Evolutionary conservation across 495 filamentous ascomycete species (phyloP), one percentile per base, ranked within the genome.

Genomic region (Acidiella bohemica): DNA sequence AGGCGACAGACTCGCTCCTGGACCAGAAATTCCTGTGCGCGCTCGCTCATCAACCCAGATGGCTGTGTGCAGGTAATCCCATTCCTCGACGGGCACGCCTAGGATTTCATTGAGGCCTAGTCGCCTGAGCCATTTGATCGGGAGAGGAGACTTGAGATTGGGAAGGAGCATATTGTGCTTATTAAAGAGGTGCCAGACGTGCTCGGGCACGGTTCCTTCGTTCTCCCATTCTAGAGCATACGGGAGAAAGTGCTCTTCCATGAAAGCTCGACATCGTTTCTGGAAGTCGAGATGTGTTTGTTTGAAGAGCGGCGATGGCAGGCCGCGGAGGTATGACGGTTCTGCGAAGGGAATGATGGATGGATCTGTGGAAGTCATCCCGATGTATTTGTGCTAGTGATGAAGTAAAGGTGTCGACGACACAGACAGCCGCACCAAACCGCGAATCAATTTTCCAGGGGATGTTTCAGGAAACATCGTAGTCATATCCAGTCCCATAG

Each of bases 331-430:
- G 59, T 75, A 84, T 0, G 80, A 74, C 1, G 80, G 80, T 39
- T 84, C 79, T 2, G 76, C 75, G 65, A 85, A 84, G 32, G 80
- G 80, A 39, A 82, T 55, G 2, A n/a, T n/a, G n/a, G n/a, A n/a
- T n/a, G n/a, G n/a, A n/a, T n/a, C n/a, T n/a, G n/a, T n/a, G n/a
- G n/a, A n/a, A n/a, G n/a, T n/a, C n/a, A n/a, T n/a, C n/a, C n/a
- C n/a, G n/a, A n/a, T n/a, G n/a, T n/a, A n/a, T n/a, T n/a, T n/a
- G n/a, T n/a, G n/a, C n/a, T n/a, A n/a, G n/a, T n/a, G n/a, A n/a
- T n/a, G n/a, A n/a, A n/a, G n/a, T n/a, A n/a, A n/a, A n/a, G n/a
- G n/a, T n/a, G n/a, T n/a, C n/a, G n/a, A n/a, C n/a, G n/a, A n/a
- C n/a, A n/a, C n/a, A n/a, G n/a, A n/a, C n/a, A n/a, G n/a, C n/a